Base-by-base conservation (phyloP, 2,329 filamentous ascomycete genomes). In the Aureobasidium sp. region DNA sequence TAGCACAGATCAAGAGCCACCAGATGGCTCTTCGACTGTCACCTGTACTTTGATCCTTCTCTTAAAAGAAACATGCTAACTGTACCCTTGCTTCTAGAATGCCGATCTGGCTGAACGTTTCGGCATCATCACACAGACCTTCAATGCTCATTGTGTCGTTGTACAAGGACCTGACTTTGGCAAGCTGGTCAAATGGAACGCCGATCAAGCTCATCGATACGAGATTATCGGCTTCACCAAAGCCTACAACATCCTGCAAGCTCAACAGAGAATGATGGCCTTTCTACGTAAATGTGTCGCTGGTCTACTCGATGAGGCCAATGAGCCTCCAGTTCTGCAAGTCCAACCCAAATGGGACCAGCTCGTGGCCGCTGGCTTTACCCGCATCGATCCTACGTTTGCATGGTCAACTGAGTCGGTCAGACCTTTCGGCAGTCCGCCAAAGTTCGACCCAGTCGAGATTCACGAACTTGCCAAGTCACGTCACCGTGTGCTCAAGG, bases 211-310 rank as follows among this genome's bases (percentile, higher is more conserved):
- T 3, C 65, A 66, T 41, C 42, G 60, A 5, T 62, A 47, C 32
- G 50, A 62, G 16, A 62, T 62, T 14, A 48, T 65, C 5, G 64
- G 65, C 4, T 65, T 55, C 51, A 61, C 63, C 3, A 51, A 47
- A 36, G 62, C 62, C 32, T 29, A 60, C n/a, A 16, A 59, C 11
- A 53, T 60, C 6, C 16, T 60, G 11, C 27, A 27, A 7, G 58
- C 58, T 2, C 58, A 60, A 2, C 9, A 51, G 10, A 51, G 11
- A 1, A 50, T 60, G 45, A 61, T 61, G 58, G 32, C 30, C 2
- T 53, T 61, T 37, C 37, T 61, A 8, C 37, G 47, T 25, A 49
- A 41, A 8, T 34, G 30, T 11, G 41, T 57, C 10, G 9, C 41
- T 8, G 30, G 41, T 16, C 21, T 57, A 5, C 21, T 57, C 3